Evolutionary conservation across 495 filamentous ascomycete species (phyloP).

Genomic region (Penicillium ochrochloron): DNA sequence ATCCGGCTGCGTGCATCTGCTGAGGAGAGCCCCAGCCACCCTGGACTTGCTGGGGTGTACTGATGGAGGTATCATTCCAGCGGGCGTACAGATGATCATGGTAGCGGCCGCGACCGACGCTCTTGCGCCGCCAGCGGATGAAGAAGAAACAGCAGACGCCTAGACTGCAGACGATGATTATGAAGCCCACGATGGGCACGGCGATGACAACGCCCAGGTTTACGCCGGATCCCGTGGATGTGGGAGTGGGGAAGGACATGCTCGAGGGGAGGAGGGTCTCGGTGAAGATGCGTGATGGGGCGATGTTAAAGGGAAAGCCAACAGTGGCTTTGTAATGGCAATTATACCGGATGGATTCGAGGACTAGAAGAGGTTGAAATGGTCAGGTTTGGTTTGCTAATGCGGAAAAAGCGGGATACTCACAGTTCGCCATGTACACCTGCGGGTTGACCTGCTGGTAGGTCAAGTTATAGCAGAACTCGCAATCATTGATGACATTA

Average conservation of each 20-base stretch:
- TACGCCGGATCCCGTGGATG: constrained; percentile 25
- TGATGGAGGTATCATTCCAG: constrained; percentile 37
- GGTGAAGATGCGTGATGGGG: constrained; percentile 51
- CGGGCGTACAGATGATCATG: constrained; percentile 32
- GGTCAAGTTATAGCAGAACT: constrained; percentile 51
- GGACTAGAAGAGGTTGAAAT: constrained; percentile 46
- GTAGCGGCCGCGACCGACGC: constrained; percentile 27
- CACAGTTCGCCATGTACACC: constrained; percentile 56
- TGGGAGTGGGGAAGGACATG: constrained; percentile 32
- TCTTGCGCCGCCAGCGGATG: constrained; percentile 43
- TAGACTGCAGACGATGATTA: constrained; percentile 36
- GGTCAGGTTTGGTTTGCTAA: constrained; percentile 12
- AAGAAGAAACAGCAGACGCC: constrained; percentile 44
- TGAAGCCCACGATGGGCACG: constrained; percentile 49
- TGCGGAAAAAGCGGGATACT: constrained; percentile 23
- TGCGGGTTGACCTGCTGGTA: constrained; percentile 30
- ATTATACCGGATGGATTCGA: constrained; percentile 55
- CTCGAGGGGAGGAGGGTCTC: constrained; percentile 45
- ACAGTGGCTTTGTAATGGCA: constrained; percentile 48
- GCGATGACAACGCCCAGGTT: constrained; percentile 51
- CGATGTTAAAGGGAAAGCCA: constrained; percentile 44
- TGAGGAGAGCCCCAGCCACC: constrained; percentile 24
- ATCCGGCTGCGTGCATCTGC: constrained; percentile 10
- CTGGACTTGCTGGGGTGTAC: constrained; percentile 24
- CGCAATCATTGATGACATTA: constrained; percentile 48